Percentiles rank a stretch among this genome's conserved stretches.
Conservation (phyloP, 2,329 filamentous ascomycete genomes). For the Pseudonectria foliicola region DNA sequence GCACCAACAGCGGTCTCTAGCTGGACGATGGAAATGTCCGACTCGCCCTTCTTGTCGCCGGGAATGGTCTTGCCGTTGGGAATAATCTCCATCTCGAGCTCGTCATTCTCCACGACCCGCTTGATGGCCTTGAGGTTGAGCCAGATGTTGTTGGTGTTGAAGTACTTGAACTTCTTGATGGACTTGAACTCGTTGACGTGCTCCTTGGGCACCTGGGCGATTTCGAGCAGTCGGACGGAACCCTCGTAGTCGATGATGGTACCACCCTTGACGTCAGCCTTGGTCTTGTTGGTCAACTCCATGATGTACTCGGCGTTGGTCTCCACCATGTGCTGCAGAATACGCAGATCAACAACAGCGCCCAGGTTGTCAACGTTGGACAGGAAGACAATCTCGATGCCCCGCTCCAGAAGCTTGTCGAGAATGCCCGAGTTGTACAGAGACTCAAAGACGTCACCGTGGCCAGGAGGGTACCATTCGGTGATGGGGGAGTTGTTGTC, state of each 20-base stretch:
- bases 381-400: conserved; percentile 96
- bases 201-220: conserved; percentile 98
- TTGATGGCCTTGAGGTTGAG: conserved; percentile 96
- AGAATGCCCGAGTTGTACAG: conserved; percentile 98
- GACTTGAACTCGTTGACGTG: conserved; percentile 99
- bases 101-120: conserved; percentile 96
- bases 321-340: conserved; percentile 99
- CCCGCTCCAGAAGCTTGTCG: conserved; percentile 89
- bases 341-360: conserved; percentile 94
- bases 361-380: conserved; percentile 99
- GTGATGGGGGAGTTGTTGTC: conserved; percentile 76
- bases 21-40: conserved; percentile 94
- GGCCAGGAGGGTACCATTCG: conserved; percentile 98
- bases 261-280: conserved; percentile 99
- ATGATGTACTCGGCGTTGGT: conserved; percentile 97
- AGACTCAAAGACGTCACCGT: conserved; percentile 99
- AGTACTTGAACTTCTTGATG: conserved; percentile 99
- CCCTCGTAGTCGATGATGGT: conserved; percentile 99
- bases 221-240: conserved; percentile 92
- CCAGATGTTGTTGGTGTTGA: conserved; percentile 99
- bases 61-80: conserved; percentile 98
- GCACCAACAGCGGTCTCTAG: conserved; percentile 98
- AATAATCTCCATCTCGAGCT: conserved; percentile 99
- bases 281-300: conserved; percentile 99
- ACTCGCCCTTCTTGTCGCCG: conserved; percentile 99